Percentiles rank a stretch among this genome's conserved stretches.
Conservation (phyloP, 768 basidiomycete genomes). For the Suillus plorans region DNA sequence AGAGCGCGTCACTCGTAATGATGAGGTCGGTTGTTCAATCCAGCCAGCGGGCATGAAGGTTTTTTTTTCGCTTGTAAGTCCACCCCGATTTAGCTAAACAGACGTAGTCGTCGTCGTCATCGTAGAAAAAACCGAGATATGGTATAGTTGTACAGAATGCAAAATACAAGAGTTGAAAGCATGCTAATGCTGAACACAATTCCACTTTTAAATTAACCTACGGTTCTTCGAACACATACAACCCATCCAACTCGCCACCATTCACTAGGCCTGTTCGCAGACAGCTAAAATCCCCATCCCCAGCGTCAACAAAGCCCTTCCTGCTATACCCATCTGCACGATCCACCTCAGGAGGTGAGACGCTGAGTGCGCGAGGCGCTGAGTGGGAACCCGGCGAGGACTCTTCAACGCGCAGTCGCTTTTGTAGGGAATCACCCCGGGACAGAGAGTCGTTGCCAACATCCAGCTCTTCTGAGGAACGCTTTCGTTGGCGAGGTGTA, state of each 20-base stretch:
- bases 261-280: constrained; percentile 29
- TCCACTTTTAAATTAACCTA: constrained; percentile 5
- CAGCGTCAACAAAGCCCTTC: constrained; percentile 15
- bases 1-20: constrained; percentile 37
- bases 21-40: constrained; percentile 48
- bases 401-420: constrained; percentile 28
- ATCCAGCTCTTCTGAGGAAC: constrained; percentile 52
- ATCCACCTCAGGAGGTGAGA: constrained; percentile 16
- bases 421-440: constrained; percentile 17
- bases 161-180: constrained; percentile 7
- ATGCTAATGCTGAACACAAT: constrained; percentile 4
- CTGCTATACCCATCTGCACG: constrained; percentile 7
- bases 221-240: constrained; percentile 29
- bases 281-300: constrained; percentile 9
- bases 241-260: constrained; percentile 30
- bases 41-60: constrained; percentile 38
- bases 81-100: background rate
- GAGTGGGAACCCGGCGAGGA: constrained; percentile 2
- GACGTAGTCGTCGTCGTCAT: background rate
- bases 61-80: too few species aligned
- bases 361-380: constrained; percentile 13
- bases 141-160: constrained; percentile 11
- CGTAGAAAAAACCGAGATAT: background rate
- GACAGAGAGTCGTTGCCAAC: constrained; percentile 15
- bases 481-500: constrained; percentile 38